Percentiles rank a stretch among this genome's conserved stretches.
Evolutionary conservation across 2,329 filamentous ascomycete genomes (phyloP).

Genomic region (Colletotrichum sidae): DNA sequence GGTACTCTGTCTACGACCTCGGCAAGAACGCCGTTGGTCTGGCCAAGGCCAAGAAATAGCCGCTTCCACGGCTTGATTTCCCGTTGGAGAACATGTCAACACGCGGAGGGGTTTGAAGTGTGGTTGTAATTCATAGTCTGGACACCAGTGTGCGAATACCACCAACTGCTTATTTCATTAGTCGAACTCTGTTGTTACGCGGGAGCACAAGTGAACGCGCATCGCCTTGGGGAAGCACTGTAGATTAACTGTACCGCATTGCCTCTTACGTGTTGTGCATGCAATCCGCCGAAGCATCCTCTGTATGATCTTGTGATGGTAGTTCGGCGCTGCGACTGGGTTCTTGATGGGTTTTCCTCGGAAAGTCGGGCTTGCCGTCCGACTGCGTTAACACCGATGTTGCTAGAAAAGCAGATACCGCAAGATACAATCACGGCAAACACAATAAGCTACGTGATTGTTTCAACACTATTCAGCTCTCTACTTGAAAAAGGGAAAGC

Average conservation of each 20-base stretch:
- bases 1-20: slow-evolving; percentile 97
- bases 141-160: slow-evolving; percentile 35
- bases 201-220: not conserved
- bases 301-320: too few species aligned
- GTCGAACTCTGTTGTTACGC: not conserved
- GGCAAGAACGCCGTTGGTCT: slow-evolving; percentile 90
- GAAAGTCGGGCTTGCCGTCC: too few species aligned
- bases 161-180: slow-evolving; percentile 25
- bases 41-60: slow-evolving; percentile 77
- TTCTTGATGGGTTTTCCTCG: too few species aligned
- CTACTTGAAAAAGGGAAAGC: too few species aligned
- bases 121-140: slow-evolving; percentile 37
- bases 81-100: slow-evolving; percentile 22
- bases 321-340: too few species aligned
- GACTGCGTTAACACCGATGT: too few species aligned
- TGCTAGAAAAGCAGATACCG: too few species aligned
- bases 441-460: too few species aligned
- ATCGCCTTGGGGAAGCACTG: not conserved
- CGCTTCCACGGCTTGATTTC: slow-evolving; percentile 15
- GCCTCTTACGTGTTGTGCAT: too few species aligned
- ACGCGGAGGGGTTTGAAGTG: slow-evolving; percentile 2
- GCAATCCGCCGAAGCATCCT: too few species aligned
- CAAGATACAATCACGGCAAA: too few species aligned
- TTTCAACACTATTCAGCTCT: too few species aligned
- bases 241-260: not conserved